A percentile compares a stretch with the other conserved stretches of the same genome.
phyloP scores from a whole-genome alignment of 345 rosid species.

The Arabidopsis suecica region DNA sequence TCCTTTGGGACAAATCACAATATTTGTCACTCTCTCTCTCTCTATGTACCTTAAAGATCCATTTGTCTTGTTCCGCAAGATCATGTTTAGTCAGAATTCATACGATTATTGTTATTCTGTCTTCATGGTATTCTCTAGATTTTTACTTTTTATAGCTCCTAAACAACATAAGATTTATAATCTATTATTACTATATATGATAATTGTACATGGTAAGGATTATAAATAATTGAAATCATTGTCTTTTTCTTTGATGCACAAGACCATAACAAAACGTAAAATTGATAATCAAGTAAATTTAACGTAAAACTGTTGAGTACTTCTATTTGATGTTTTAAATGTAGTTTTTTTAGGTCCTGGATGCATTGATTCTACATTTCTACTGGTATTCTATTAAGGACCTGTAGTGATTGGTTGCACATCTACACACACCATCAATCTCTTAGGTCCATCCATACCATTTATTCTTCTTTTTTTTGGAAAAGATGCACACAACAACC shows the following conservation, averaged over 20 bases:
- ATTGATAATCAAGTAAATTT: background rate
- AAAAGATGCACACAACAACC: constrained; percentile 10
- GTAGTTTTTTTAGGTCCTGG: background rate
- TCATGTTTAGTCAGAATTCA: constrained; percentile 22
- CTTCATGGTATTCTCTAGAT: constrained; percentile 15
- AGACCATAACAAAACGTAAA: background rate
- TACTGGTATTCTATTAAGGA: constrained; percentile 21
- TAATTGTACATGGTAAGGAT: no score
- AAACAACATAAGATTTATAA: background rate
- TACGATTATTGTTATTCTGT: constrained; percentile 21
- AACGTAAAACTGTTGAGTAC: no score
- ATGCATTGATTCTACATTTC: constrained; percentile 5
- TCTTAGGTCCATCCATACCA: constrained; percentile 23
- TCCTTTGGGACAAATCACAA: background rate
- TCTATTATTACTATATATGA: background rate
- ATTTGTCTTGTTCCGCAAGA: constrained; percentile 30
- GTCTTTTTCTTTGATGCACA: background rate
- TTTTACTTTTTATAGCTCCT: constrained; percentile 8
- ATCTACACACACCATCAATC: constrained; percentile 25
- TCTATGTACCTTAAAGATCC: constrained; percentile 8
- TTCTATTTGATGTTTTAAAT: background rate
- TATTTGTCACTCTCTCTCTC: constrained; percentile 7
- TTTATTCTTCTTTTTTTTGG: background rate
- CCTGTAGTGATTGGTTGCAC: constrained; percentile 10
- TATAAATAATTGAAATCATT: background rate